Conservation (phyloP, 352 stramenopile genomes). For the Phytophthora constricta region DNA sequence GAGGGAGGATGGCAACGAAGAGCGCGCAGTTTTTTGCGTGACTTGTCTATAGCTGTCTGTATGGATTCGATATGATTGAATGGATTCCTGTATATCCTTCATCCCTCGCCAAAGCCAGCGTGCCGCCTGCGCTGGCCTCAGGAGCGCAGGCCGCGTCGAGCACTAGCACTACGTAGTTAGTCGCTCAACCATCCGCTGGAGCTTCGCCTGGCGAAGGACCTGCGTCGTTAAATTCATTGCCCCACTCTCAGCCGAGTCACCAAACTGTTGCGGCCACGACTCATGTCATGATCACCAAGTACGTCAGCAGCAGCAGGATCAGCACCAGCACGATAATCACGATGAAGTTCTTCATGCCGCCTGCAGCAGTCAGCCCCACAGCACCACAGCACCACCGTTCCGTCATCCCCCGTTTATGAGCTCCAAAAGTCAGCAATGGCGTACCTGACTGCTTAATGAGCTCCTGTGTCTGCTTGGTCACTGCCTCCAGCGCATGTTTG, state of each 20-base stretch:
- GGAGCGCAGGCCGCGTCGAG: slow-evolving; percentile 4
- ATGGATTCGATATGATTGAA: slow-evolving; percentile 50
- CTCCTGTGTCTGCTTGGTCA: slow-evolving; percentile 89
- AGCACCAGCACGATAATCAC: slow-evolving; percentile 89
- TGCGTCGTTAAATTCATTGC: slow-evolving; percentile 36
- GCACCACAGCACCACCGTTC: slow-evolving; percentile 3
- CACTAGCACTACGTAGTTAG: neutral
- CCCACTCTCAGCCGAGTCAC: slow-evolving; percentile 10
- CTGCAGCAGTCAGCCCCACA: slow-evolving; percentile 20
- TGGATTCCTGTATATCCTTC: slow-evolving; percentile 49
- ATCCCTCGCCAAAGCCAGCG: slow-evolving; percentile 24
- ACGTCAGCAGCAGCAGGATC: slow-evolving; percentile 85
- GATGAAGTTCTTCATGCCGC: slow-evolving; percentile 87
- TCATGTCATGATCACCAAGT: slow-evolving; percentile 91
- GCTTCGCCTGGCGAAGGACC: neutral
- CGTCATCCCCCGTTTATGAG: too few relatives aligned
- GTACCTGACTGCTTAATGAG: slow-evolving; percentile 83
- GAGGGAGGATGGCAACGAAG: slow-evolving; percentile 26
- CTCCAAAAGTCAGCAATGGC: neutral
- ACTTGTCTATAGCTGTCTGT: slow-evolving; percentile 47
- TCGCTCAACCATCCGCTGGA: neutral
- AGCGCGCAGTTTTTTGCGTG: slow-evolving; percentile 25
- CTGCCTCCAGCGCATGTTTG: slow-evolving; percentile 68
- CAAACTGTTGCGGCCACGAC: neutral
- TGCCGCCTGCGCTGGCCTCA: neutral